Base-by-base conservation (phyloP, 257 asterid species). In the Marsdenia floribunda region DNA sequence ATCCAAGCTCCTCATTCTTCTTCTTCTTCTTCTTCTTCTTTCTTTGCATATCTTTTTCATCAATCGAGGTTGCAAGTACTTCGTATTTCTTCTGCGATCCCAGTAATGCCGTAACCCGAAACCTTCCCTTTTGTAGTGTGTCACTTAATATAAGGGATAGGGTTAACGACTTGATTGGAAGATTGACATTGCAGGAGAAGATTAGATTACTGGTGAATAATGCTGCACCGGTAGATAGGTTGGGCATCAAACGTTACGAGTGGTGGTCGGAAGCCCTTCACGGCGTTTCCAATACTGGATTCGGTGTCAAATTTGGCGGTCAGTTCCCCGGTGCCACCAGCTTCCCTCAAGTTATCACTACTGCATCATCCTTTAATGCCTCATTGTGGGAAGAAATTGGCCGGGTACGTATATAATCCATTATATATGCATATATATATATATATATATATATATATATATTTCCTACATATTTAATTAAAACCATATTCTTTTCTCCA, bases 201-300 rank as follows among this genome's bases (percentile, higher is more conserved):
- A 85, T 91, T 0, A 74, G 96, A 73, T 71, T 75, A 19, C 73
- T 93, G 2, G 98, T 88, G 18, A 93, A 91, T 61, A 91, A 91
- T 85, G 98, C 98, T 3, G 97, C 97, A 0, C 93, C 96, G 26
- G 87, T 93, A 0, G 86, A 77, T 24, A 79, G 98, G 75, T 75
- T 91, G 6, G 97, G 97, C 6, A 88, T 93, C 3, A 77, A 63
- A 52, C 93, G 98, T 19, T 91, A 87, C 74, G 97, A 93, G 86
- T 91, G 98, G 98, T 93, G 98, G 98, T 91, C 96, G 55, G 98
- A 93, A 88, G 98, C 97, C 0, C 89, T 93, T 2, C 98, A 93
- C 77, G 98, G 98, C 58, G 93, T 93, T n/a, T 88, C 98, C 5
- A 83, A 83, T 73, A 83, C 89, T 9, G 96, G 97, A 4, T 93